Evolutionary conservation across 23 red algal species (phyloP).

Genomic region (Chondrus crispus): DNA sequence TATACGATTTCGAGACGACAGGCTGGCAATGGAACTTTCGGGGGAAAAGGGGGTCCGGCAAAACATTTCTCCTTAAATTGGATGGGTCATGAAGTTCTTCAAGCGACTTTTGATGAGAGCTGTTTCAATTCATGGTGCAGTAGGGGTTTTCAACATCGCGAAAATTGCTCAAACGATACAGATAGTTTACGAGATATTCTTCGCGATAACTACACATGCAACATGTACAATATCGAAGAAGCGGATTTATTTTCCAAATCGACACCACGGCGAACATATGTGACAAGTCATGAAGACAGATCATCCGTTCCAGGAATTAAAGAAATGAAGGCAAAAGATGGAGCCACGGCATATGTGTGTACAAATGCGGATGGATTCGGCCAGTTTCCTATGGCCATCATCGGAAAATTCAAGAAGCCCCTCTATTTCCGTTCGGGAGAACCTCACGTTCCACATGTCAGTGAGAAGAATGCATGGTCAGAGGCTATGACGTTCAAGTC

Average conservation of each 20-base stretch:
- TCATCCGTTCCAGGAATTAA: neutral
- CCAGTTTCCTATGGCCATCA: neutral
- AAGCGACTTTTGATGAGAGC: neutral
- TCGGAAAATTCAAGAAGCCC: neutral
- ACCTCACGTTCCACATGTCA: neutral
- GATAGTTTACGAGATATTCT: neutral
- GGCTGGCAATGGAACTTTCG: too few species aligned
- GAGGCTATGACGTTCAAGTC: neutral
- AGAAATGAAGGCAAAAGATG: constrained; percentile 12
- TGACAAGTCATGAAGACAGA: neutral
- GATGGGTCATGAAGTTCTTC: neutral
- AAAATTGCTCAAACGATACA: neutral
- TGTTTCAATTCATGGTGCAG: neutral
- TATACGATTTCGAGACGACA: too few species aligned
- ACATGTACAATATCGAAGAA: constrained; percentile 19
- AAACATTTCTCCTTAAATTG: neutral
- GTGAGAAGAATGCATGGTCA: neutral
- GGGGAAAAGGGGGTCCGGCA: too few species aligned
- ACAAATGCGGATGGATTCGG: neutral
- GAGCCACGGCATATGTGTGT: neutral
- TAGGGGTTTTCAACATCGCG: neutral
- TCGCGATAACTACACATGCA: neutral
- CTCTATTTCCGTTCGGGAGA: neutral
- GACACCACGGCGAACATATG: neutral
- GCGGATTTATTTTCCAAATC: neutral